Evolutionary conservation across 2,329 filamentous ascomycete species (phyloP), one percentile per base, ranked within the genome.

Genomic region (Sporothrix dimorphospora): DNA sequence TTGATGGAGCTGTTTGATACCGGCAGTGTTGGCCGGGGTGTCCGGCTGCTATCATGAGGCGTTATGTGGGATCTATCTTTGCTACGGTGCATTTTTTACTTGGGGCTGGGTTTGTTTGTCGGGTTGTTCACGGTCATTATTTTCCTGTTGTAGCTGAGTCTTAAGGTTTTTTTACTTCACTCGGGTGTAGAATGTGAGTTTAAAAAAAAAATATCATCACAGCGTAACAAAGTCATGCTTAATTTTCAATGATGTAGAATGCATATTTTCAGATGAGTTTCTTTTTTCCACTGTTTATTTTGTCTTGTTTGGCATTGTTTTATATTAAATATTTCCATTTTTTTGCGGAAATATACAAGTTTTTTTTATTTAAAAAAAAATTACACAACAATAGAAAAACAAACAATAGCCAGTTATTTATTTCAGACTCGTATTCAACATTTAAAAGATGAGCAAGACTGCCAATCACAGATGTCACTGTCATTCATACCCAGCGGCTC

Each of bases 1-100:
- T 78, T 91, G 19, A 86, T 94, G 4, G 92, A 94, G 80, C 81
- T 92, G 16, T 94, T 94, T 79, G 88, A 93, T 77, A 94, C 92
- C 14, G 85, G 90, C 16, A 91, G 88, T 76, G 90, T 94, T n/a
- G 92, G 92, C 1, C 84, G 87, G 73, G 92, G 88, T 12, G 86
- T 93, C 72, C 84, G 89, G 75, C 68, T 81, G 40, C n/a, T 74
- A 34, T 34, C 65, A 51, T 73, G 27, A 59, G 21, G 16, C 19
- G 47, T 9, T 21, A 6, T 4, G 9, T 19, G 16, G 16, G n/a
- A 8, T 27, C 11, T 14, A 5, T n/a, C 24, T 42, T 42, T 16
- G 45, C 21, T 27, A 1, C 27, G 24, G n/a, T 19, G 12, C 47
- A 12, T 68, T 45, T 51, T 51, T 51, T 53, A n/a, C 24, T 8